phyloP scores from a whole-genome alignment of 768 basidiomycete species.

The Tephrocybe sp. region DNA sequence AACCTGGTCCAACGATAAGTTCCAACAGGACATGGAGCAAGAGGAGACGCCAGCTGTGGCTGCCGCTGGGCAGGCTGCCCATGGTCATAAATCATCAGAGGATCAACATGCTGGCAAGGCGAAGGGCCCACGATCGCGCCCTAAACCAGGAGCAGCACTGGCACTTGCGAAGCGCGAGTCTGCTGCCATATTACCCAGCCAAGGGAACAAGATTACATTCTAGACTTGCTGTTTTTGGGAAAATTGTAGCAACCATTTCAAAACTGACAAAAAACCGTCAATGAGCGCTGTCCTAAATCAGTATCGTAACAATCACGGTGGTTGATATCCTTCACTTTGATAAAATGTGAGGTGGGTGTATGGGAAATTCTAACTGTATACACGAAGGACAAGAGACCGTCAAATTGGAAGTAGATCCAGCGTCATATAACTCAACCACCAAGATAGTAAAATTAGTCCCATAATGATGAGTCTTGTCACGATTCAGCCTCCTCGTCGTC shows the following conservation, averaged over 20 bases:
- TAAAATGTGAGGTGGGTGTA: too few relatives aligned
- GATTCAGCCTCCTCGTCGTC: constrained; percentile 37
- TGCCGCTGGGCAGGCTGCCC: constrained; percentile 3
- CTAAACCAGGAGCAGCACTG: constrained; percentile 77
- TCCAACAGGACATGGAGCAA: neutral
- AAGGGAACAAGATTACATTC: constrained; percentile 74
- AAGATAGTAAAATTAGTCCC: neutral
- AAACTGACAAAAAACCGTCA: too few relatives aligned
- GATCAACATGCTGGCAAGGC: constrained; percentile 15
- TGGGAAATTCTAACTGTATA: too few relatives aligned
- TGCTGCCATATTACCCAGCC: constrained; percentile 65
- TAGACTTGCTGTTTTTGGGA: constrained; percentile 29
- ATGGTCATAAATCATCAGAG: constrained; percentile 1
- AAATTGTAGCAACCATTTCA: neutral
- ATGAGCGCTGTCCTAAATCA: too few relatives aligned
- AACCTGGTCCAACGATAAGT: neutral
- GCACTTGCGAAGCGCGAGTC: constrained; percentile 75
- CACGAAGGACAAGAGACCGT: too few relatives aligned
- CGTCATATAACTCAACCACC: neutral
- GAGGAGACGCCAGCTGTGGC: neutral
- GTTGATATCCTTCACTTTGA: too few relatives aligned
- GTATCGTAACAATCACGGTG: too few relatives aligned
- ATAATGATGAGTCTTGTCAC: neutral
- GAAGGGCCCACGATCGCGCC: constrained; percentile 45
- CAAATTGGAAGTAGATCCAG: too few relatives aligned